These are phyloP conservation scores for Xerocomellus amylosporus DNA, from an alignment of 768 basidiomycete species.

Conservation along the genomic window DNA sequence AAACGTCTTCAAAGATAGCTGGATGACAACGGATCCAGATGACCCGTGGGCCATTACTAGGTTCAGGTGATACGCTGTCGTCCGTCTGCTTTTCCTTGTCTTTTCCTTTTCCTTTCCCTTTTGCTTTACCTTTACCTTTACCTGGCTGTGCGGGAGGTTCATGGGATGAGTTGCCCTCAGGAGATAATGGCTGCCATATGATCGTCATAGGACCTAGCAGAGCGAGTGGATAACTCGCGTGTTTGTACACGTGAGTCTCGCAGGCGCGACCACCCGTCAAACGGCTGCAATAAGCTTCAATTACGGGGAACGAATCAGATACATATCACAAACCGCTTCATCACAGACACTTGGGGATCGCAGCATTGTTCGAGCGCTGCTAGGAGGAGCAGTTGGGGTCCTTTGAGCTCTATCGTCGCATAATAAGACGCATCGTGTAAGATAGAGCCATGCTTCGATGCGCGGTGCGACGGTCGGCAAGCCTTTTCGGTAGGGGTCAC, in stretches of 20 bases:
- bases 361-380: conserved; percentile 52
- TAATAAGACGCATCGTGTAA: conserved; percentile 90
- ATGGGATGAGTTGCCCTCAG: neutral
- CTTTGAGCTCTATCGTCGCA: conserved; percentile 70
- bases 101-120: conserved; percentile 21
- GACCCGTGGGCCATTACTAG: conserved; percentile 33
- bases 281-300: conserved; percentile 44
- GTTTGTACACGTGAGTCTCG: conserved; percentile 66
- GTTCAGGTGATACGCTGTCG: conserved; percentile 3
- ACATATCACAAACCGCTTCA: conserved; percentile 47
- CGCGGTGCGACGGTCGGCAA: conserved; percentile 88
- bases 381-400: conserved; percentile 54
- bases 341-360: conserved; percentile 65
- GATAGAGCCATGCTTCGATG: conserved; percentile 80
- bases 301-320: neutral
- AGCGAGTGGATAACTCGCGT: conserved; percentile 60
- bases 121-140: conserved; percentile 6
- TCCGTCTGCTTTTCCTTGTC: conserved; percentile 35
- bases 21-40: conserved; percentile 86
- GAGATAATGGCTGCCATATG: conserved; percentile 60
- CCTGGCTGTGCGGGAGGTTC: conserved; percentile 6
- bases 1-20: conserved; percentile 56
- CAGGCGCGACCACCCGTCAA: conserved; percentile 61
- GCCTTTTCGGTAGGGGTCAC: conserved; percentile 87
- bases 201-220: conserved; percentile 70